Base-by-base conservation (phyloP, 139 green algal genomes). In the Tetradesmus lagerheimii region DNA sequence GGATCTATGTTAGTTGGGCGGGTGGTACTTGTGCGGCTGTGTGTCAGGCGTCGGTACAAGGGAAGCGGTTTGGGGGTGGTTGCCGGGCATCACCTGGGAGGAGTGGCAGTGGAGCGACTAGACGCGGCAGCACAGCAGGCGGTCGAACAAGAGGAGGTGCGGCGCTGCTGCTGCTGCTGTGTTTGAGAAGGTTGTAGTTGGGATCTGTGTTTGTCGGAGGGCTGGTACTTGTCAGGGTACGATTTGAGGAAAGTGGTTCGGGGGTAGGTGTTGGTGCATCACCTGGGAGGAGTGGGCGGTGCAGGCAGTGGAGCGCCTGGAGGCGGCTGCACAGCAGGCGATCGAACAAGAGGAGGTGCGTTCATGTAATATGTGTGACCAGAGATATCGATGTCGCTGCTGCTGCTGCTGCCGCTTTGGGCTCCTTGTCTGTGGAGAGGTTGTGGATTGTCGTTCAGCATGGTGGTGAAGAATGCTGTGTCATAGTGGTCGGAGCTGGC, bases 271-370 rank as follows among this genome's bases (percentile, higher is more conserved):
- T 50, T 50, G 43, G 43, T 4, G 93, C 85, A 91, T 94, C 71
- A 95, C 92, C 0, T 89, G 67, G 16, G 92, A 97, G 38, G 67
- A 92, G 64, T 98, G 96, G 95, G 74, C 93, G 5, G 90, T 91
- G 35, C 84, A 64, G n/a, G 76, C 86, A 35, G 53, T 77, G 6
- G 50, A 90, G 31, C 50, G 90, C 27, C 67, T 38, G 6, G 85
- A 53, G 25, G 41, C 34, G 35, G 84, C 76, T n/a, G 85, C 87
- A 66, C 45, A 82, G 35, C 71, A 85, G 31, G 18, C 80, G 12
- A 34, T 39, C 4, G 88, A 62, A 29, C 71, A 86, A 9, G 93
- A 92, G 27, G 93, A 87, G 29, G 80, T 57, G 35, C 71, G 77
- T 14, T 50, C 5, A 4, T 8, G 43, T 8, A 14, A 8, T 50